Evolutionary conservation across 768 basidiomycete genomes (phyloP), one percentile per base, ranked within the genome.

Genomic region (Hericium rajendrae): DNA sequence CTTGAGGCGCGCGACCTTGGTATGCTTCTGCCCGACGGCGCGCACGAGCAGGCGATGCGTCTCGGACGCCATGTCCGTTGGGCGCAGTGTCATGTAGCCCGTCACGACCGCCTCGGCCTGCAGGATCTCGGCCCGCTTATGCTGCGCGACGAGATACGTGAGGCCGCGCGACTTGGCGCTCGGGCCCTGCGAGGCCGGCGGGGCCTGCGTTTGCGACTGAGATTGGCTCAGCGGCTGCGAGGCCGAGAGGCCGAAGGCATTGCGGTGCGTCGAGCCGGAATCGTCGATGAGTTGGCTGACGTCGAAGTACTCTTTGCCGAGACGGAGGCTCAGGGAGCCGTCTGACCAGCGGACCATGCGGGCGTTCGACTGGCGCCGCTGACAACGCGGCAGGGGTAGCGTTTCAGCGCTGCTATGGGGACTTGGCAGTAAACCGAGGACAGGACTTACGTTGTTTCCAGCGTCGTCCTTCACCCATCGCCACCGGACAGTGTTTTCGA

Each of bases 401-500:
- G 50, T 18, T 22, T 39, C n/a, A 4, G 22, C 3, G 4, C 20
- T 18, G n/a, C 32, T 39, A 32, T 32, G 32, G 15, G 37, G 43
- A 9, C 57, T 50, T 12, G 32, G 56, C 41, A 37, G 32, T 5
- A 28, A 58, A 13, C 26, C 26, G 53, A 56, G 46, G 24, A 56
- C 28, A 18, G 48, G 24, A 43, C 90, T 74, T 65, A 94, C 94
- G 65, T 90, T 86, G 65, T 82, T 73, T 6, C 86, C 90, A 41
- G 77, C 73, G 57, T 79, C 79, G 61, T 89, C 88, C 68, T 87
- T 88, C 1, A 78, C 77, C 97, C 97, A 99, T 64, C 86, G 83
- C 97, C 97, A 99, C 40, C 97, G 81, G 18, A 98, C 78, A 5
- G 94, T 94, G 69, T 97, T 97, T 74, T 93, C 91, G 8, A 97